Base-by-base conservation (phyloP, 1,284 basidiomycete species). In the Ceratobasidium sp. region DNA sequence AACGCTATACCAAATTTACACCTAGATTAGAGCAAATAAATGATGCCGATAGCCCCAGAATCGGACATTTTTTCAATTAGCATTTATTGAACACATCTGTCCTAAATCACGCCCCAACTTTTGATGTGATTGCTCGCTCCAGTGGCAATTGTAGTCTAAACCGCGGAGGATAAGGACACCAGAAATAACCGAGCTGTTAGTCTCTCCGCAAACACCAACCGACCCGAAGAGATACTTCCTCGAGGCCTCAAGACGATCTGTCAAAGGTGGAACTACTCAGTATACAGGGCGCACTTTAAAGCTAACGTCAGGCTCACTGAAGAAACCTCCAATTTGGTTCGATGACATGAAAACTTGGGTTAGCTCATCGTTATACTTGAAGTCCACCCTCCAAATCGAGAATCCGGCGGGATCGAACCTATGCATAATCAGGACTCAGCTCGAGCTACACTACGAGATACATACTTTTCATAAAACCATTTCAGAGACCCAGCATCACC, bases 341-440 rank as follows among this genome's bases (percentile, higher is more conserved):
- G 92, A 91, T 77, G 95, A 97, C 97, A 96, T 98, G 90, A 96
- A 98, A 77, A 90, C 90, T 86, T 92, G 91, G 56, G 96, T 97
- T 81, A 99, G 92, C 88, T 99, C 97, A 39, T 93, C 90, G 88
- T 95, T 95, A 92, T 98, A 99, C 90, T 98, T 97, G 94, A 96
- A 99, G 89, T 97, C 94, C 78, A 97, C 91, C 81, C 93, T 90
- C 94, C 95, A 97, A 85, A 94, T 86, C 80, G 96, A 97, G 92
- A 93, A 99, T 67, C 97, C 97, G 81, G 94, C 91, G 80, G 90
- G 86, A 89, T 98, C 97, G 86, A 91, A 97, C 90, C 96, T 96
- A 83, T 80, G 80, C 20, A 51, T 15, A 51, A 13, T 3, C 9
- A 9, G 20, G 9, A 44, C 23, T 64, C 44, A 44, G 28, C 76